Evolutionary conservation across 1,284 basidiomycete species (phyloP).

Genomic region (Omphalotus olearius): DNA sequence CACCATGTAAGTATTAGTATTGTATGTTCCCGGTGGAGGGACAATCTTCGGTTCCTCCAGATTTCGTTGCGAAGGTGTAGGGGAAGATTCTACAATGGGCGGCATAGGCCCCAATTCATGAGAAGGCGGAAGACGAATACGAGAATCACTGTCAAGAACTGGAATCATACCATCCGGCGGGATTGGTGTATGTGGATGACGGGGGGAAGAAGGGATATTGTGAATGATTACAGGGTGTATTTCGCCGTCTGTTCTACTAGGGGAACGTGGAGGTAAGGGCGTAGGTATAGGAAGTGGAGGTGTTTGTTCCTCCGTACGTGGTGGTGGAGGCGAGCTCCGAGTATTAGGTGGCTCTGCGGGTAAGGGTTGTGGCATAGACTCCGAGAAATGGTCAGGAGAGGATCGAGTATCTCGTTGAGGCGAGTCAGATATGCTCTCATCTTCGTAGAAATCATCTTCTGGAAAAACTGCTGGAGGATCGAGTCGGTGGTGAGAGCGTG

Average conservation of each 20-base stretch:
- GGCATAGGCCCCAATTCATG: slow-evolving; percentile 10
- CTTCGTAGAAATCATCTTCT: slow-evolving; percentile 4
- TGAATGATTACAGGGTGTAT: slow-evolving; percentile 11
- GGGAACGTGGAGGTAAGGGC: slow-evolving; percentile 2
- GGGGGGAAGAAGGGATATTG: slow-evolving; percentile 9
- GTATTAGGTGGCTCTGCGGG: slow-evolving; percentile 6
- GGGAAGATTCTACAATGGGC: slow-evolving; percentile 5
- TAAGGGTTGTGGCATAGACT: slow-evolving; percentile 1
- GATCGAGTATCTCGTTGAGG: not conserved
- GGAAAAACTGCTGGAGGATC: not conserved
- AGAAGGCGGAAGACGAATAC: slow-evolving; percentile 9
- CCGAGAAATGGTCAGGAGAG: not conserved
- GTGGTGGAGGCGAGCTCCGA: slow-evolving; percentile 1
- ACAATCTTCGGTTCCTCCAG: slow-evolving; percentile 10
- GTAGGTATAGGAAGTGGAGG: not conserved
- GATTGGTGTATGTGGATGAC: slow-evolving; percentile 5
- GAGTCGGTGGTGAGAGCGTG: not conserved
- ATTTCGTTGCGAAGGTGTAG: not conserved
- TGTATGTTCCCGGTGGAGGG: slow-evolving; percentile 9
- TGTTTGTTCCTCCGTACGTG: not conserved
- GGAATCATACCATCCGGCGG: slow-evolving; percentile 14
- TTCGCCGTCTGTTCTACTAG: slow-evolving; percentile 1
- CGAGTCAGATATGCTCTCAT: not conserved
- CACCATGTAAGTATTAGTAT: not conserved
- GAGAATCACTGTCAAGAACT: not conserved